These are phyloP conservation scores for Rhododendron henanense DNA, from an alignment of 148 eudicot genomes.

Conservation along the genomic window DNA sequence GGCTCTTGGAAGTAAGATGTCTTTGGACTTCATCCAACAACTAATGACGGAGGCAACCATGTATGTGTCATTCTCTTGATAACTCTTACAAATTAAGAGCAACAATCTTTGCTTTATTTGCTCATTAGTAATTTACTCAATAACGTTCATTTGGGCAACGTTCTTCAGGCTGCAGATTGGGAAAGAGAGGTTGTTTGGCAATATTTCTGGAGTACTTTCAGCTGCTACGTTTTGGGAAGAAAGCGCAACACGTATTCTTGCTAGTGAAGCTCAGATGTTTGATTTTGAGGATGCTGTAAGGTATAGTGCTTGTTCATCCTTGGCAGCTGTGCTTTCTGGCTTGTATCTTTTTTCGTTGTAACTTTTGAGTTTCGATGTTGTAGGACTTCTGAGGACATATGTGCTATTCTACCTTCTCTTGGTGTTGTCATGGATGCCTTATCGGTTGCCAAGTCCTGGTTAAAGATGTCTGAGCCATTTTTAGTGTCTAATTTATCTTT, in stretches of 20 bases:
- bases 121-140: not conserved
- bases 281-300: slow-evolving; percentile 69
- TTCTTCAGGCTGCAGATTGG: slow-evolving; percentile 76
- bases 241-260: slow-evolving; percentile 50
- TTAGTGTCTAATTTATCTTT: slow-evolving; percentile 27
- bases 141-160: not conserved
- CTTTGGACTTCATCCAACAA: slow-evolving; percentile 52
- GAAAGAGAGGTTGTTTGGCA: slow-evolving; percentile 50
- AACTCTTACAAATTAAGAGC: not conserved
- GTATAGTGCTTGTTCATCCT: slow-evolving; percentile 22
- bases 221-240: slow-evolving; percentile 74
- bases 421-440: slow-evolving; percentile 55
- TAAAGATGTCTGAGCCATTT: slow-evolving; percentile 59
- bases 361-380: slow-evolving; percentile 13
- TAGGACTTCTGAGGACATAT: slow-evolving; percentile 70
- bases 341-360: not conserved
- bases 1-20: slow-evolving; percentile 47
- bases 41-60: slow-evolving; percentile 57
- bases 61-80: slow-evolving; percentile 45
- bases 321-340: not conserved
- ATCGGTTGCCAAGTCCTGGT: slow-evolving; percentile 61
- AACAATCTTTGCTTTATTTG: slow-evolving; percentile 8
- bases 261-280: slow-evolving; percentile 42
- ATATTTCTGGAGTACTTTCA: slow-evolving; percentile 45
- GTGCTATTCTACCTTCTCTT: slow-evolving; percentile 68